Evolutionary conservation across 1,139 yeast genomes (phyloP).

Genomic region (Torulaspora pretoriensis): DNA sequence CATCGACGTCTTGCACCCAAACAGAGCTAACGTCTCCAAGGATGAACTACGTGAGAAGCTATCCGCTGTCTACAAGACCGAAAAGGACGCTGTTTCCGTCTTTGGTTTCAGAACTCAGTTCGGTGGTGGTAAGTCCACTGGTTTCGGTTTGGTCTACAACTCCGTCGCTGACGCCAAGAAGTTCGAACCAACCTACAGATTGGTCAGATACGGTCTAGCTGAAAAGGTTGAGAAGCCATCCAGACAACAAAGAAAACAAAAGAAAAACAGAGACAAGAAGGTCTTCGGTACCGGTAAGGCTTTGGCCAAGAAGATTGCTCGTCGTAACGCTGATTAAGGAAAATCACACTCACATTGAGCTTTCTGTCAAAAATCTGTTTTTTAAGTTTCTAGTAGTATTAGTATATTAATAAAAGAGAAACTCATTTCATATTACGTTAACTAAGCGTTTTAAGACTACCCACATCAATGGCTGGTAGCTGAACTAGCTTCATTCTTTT

Average conservation of each 20-base stretch:
- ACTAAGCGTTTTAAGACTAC: conserved; percentile 1
- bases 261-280: conserved; percentile 99
- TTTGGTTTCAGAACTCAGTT: conserved; percentile 99
- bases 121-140: conserved; percentile 99
- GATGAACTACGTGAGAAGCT: conserved; percentile 98
- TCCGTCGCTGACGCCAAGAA: conserved; percentile 96
- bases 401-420: conserved; percentile 18
- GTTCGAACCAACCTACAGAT: conserved; percentile 99
- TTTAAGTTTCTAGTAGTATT: conserved; percentile 18
- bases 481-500: neutral
- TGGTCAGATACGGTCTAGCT: conserved; percentile 98
- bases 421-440: conserved; percentile 15
- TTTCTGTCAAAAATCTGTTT: conserved; percentile 17
- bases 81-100: conserved; percentile 97
- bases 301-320: conserved; percentile 87
- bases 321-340: conserved; percentile 45
- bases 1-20: conserved; percentile 99
- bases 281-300: conserved; percentile 96
- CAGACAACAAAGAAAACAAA: conserved; percentile 99
- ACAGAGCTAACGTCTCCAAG: conserved; percentile 98
- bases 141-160: conserved; percentile 99
- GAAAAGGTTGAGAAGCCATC: conserved; percentile 94
- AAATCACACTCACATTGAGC: conserved; percentile 7
- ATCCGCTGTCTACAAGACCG: conserved; percentile 95
- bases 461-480: neutral